Conservation (phyloP, 2,329 filamentous ascomycete species). For the Microdochium bolleyi region DNA sequence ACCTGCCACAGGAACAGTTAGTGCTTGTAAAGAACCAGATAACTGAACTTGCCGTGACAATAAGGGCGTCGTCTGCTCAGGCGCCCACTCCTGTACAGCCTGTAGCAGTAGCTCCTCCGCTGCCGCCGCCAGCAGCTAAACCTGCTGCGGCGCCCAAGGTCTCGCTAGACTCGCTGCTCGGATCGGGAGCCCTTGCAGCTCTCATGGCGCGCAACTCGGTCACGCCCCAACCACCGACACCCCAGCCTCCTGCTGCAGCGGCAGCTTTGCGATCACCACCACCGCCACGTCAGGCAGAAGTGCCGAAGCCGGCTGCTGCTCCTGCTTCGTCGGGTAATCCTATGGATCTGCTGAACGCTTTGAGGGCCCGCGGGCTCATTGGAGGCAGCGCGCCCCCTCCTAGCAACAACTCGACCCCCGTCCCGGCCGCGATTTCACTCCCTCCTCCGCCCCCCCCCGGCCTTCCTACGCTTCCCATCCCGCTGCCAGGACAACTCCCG, state of each 20-base stretch:
- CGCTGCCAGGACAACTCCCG: constrained; percentile 17
- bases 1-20: constrained; percentile 73
- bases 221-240: constrained; percentile 38
- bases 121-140: constrained; percentile 9
- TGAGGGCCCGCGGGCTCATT: constrained; percentile 59
- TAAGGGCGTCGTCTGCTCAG: constrained; percentile 40
- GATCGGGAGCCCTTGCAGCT: constrained; percentile 50
- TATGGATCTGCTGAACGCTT: constrained; percentile 55
- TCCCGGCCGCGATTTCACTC: constrained; percentile 29
- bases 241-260: constrained; percentile 29
- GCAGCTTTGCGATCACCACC: constrained; percentile 40
- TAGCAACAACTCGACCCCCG: constrained; percentile 18
- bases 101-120: constrained; percentile 25
- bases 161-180: constrained; percentile 52
- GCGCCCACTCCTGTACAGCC: constrained; percentile 28
- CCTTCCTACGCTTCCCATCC: constrained; percentile 28
- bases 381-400: constrained; percentile 16
- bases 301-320: constrained; percentile 21
- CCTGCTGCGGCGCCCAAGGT: constrained; percentile 26
- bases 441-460: constrained; percentile 18
- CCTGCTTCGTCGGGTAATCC: constrained; percentile 34
- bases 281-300: constrained; percentile 31
- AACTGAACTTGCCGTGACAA: constrained; percentile 62
- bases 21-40: constrained; percentile 81
- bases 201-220: constrained; percentile 46